A percentile compares a stretch with the other conserved stretches of the same genome.
Conservation (phyloP, 2,329 filamentous ascomycete genomes). For the Simplicillium aogashimaense region DNA sequence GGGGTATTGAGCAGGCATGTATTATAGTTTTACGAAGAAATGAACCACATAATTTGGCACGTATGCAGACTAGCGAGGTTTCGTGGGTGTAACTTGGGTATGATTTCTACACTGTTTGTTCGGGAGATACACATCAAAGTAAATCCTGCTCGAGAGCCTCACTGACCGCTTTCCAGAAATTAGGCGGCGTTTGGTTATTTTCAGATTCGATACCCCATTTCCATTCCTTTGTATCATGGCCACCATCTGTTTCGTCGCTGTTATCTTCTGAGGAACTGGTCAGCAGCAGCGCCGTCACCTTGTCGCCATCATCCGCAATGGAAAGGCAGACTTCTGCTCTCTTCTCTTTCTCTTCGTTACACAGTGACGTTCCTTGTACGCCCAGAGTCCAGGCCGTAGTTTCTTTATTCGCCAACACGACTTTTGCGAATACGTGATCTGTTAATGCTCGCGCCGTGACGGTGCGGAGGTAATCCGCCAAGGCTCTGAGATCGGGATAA, state of each 20-base stretch:
- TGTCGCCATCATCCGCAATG: slow-evolving; percentile 12
- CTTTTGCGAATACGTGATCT: slow-evolving; percentile 19
- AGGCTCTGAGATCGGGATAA: slow-evolving; percentile 32
- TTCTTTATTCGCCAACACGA: slow-evolving; percentile 5
- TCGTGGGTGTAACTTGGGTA: too few relatives aligned
- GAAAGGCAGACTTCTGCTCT: slow-evolving; percentile 20
- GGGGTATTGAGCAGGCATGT: too few relatives aligned
- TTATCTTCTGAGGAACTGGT: slow-evolving; percentile 10
- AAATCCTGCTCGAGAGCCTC: background rate
- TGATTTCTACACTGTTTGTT: too few relatives aligned
- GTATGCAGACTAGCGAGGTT: too few relatives aligned
- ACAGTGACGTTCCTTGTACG: slow-evolving; percentile 21
- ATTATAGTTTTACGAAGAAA: too few relatives aligned
- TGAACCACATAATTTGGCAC: too few relatives aligned
- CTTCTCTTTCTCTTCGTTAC: slow-evolving; percentile 13
- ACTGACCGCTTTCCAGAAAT: background rate
- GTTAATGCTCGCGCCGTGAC: slow-evolving; percentile 30
- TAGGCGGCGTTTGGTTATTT: background rate
- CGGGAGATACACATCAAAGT: background rate
- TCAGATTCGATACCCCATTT: background rate
- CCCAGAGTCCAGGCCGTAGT: slow-evolving; percentile 16
- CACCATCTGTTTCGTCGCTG: background rate
- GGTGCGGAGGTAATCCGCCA: slow-evolving; percentile 35
- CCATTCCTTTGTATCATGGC: background rate
- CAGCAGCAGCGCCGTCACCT: slow-evolving; percentile 12